These are phyloP conservation scores for Schizophyllum commune DNA, from an alignment of 1,284 basidiomycete genomes.

Conservation along the genomic window DNA sequence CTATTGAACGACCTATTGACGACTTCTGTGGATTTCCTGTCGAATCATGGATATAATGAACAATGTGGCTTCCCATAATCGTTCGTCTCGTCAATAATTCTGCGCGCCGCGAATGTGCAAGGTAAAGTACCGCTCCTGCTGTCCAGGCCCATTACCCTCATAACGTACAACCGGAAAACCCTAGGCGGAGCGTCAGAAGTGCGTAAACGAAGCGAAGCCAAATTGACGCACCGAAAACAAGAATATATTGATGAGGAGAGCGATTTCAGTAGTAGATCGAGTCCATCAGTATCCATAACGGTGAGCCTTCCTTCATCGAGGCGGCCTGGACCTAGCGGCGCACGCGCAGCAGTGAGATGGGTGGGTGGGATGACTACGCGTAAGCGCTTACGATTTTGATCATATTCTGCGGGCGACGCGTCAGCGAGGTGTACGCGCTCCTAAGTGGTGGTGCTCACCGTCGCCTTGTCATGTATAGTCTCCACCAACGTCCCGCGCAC, in stretches of 20 bases:
- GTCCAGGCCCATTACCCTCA: background rate
- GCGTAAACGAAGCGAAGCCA: background rate
- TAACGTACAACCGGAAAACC: background rate
- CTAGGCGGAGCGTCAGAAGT: background rate
- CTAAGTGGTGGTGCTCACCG: background rate
- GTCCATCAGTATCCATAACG: background rate
- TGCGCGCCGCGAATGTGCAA: background rate
- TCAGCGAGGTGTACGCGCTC: background rate
- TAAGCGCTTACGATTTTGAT: background rate
- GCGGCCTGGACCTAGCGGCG: background rate
- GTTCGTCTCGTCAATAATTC: background rate
- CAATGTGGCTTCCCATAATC: background rate
- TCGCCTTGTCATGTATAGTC: background rate
- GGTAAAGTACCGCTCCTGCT: background rate
- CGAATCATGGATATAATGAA: no score
- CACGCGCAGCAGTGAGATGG: background rate
- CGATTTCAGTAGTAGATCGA: background rate
- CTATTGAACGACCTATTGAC: background rate
- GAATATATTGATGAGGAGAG: background rate
- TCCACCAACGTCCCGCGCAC: background rate
- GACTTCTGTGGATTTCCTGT: background rate
- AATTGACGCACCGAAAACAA: background rate
- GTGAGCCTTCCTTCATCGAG: background rate
- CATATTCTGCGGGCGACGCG: background rate
- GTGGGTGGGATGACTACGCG: background rate